Evolutionary conservation across 345 rosid species (phyloP).

Genomic region (Cardamine occulta): DNA sequence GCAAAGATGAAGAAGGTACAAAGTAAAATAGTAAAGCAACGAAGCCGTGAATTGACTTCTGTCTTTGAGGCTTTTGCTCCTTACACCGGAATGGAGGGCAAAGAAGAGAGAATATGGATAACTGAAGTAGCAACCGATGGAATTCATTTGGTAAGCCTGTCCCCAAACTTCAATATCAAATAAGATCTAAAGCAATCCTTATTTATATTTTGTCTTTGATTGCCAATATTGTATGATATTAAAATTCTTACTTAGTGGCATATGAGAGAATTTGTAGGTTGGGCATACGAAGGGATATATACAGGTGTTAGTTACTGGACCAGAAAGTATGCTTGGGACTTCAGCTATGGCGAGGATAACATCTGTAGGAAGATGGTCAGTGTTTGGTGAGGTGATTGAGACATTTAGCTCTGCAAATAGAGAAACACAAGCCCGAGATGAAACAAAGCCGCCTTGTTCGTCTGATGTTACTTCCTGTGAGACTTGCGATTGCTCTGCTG

Average conservation of each 20-base stretch:
- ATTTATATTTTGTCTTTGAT: background rate
- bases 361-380: slow-evolving; percentile 94
- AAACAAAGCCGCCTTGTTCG: slow-evolving; percentile 38
- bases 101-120: slow-evolving; percentile 91
- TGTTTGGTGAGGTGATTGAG: slow-evolving; percentile 82
- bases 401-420: slow-evolving; percentile 43
- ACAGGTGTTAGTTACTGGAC: slow-evolving; percentile 77
- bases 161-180: slow-evolving; percentile 1
- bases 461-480: slow-evolving; percentile 45
- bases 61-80: slow-evolving; percentile 91
- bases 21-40: slow-evolving; percentile 77
- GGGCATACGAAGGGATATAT: slow-evolving; percentile 91
- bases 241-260: background rate
- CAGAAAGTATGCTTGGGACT: slow-evolving; percentile 71
- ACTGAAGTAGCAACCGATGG: slow-evolving; percentile 90
- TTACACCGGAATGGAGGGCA: slow-evolving; percentile 79
- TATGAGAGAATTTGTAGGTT: slow-evolving; percentile 53
- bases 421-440: slow-evolving; percentile 32
- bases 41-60: slow-evolving; percentile 88
- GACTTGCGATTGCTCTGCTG: slow-evolving; percentile 53
- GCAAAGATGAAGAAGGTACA: slow-evolving; percentile 97
- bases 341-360: slow-evolving; percentile 87
- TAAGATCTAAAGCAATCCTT: background rate
- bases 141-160: slow-evolving; percentile 71
- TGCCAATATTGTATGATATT: background rate